A percentile compares a stretch with the other conserved stretches of the same genome.
Evolutionary conservation across 441 rosid genomes (phyloP).

Genomic region (Pelargonium fulgidum): DNA sequence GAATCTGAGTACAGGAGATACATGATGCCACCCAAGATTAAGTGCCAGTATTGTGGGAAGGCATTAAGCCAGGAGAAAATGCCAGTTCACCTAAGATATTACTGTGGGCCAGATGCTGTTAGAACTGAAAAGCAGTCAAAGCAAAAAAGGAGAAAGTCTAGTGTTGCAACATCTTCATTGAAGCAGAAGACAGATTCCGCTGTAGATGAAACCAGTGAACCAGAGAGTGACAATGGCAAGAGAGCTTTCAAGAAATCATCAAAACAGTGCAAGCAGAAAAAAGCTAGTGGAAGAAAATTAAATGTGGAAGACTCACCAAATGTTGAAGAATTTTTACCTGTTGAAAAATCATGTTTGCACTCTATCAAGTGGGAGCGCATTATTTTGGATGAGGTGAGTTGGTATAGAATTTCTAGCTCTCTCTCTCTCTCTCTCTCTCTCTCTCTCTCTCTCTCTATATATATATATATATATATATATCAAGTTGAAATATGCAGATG

Average conservation of each 20-base stretch:
- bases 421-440: neutral
- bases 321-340: constrained; percentile 21
- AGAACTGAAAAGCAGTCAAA: constrained; percentile 74
- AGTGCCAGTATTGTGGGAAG: constrained; percentile 62
- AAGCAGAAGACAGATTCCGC: constrained; percentile 21
- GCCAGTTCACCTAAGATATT: constrained; percentile 47
- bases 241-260: constrained; percentile 23
- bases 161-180: constrained; percentile 11
- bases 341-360: constrained; percentile 56
- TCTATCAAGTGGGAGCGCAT: constrained; percentile 79
- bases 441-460: no score
- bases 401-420: constrained; percentile 2
- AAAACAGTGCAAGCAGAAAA: constrained; percentile 19
- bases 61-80: constrained; percentile 44
- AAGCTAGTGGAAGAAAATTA: constrained; percentile 12
- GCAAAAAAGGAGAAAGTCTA: constrained; percentile 52
- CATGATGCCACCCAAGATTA: constrained; percentile 64
- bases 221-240: constrained; percentile 28
- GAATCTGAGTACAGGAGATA: constrained; percentile 73
- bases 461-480: neutral
- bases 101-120: constrained; percentile 67
- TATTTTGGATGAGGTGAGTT: constrained; percentile 82
- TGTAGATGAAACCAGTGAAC: constrained; percentile 13
- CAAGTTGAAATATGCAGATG: neutral
- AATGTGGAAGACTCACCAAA: constrained; percentile 16